Conservation (phyloP, 768 basidiomycete species). For the Saitozyma podzolica region DNA sequence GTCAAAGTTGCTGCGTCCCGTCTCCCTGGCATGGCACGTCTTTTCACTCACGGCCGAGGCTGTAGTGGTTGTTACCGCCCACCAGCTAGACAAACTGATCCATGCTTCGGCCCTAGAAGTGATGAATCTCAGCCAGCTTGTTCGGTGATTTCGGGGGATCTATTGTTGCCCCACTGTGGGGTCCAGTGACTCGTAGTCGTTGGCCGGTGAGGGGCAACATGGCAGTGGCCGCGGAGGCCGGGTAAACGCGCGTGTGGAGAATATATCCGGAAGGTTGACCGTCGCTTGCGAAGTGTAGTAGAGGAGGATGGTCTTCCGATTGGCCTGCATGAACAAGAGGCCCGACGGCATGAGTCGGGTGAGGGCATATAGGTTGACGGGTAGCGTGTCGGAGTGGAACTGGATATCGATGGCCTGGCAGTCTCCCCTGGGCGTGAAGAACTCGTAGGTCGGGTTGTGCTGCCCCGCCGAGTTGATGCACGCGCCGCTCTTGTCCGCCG, state of each 20-base stretch:
- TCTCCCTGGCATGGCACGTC: no score
- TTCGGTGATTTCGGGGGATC: no score
- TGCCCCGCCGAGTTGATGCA: constrained; percentile 70
- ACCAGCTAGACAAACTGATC: no score
- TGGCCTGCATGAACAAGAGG: no score
- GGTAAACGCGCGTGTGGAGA: constrained; percentile 53
- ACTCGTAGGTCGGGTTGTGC: constrained; percentile 63
- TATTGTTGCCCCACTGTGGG: constrained; percentile 69
- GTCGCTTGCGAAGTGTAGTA: constrained; percentile 65
- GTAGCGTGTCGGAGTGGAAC: constrained; percentile 67
- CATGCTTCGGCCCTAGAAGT: no score
- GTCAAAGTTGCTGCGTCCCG: no score
- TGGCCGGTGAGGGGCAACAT: constrained; percentile 91
- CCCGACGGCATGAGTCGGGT: constrained; percentile 72
- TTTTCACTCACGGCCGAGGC: no score
- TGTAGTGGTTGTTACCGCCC: no score
- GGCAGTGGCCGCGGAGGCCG: constrained; percentile 75
- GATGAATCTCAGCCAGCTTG: no score
- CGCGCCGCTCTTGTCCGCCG: constrained; percentile 60
- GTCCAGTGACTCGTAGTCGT: constrained; percentile 78
- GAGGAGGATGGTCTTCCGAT: constrained; percentile 59
- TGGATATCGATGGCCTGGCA: constrained; percentile 66
- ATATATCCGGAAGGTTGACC: constrained; percentile 63
- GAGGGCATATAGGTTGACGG: constrained; percentile 69
- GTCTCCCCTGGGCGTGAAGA: constrained; percentile 72